Evolutionary conservation across 208 protist species (phyloP), one percentile per base, ranked within the genome.

Genomic region (Crithidia mellificae): DNA sequence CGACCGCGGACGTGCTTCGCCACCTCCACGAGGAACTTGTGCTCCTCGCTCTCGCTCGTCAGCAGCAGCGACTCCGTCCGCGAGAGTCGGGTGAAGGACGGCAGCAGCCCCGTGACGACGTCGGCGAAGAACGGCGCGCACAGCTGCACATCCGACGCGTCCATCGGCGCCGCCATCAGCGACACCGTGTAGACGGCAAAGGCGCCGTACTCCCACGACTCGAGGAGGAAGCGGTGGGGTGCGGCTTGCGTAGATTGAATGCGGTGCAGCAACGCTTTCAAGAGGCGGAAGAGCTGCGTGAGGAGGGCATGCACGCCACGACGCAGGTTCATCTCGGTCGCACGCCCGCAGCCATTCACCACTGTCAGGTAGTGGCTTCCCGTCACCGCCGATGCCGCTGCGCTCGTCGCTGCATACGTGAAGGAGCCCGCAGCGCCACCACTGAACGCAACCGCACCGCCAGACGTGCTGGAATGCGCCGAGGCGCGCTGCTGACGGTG

Each of bases 201-300:
- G 17, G 74, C 52, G 32, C 78, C 83, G 77, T 89, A 88, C 66
- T 81, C 74, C 77, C 83, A 86, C 27, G 80, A 25, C 57, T 88
- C 75, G 8, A 78, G 62, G 36, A 93, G 38, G 68, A 89, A 93
- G 54, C 73, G 72, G 52, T 91, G 80, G 38, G 84, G 77, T 24
- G 72, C 59, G 41, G 61, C 64, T 29, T 73, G 71, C 54, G 58
- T 68, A 17, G 63, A 63, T 53, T 69, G 59, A 34, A 61, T 62
- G 68, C 65, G 74, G 57, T 76, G 64, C 44, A 61, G 61, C 41
- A 74, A 55, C 77, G 57, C 74, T 52, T 70, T 73, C 32, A 94
- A 51, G 2, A 80, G 61, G 3, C 49, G 55, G 58, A 86, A 88
- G 6, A 94, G 62, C 46, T 63, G 57, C 12, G 65, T 52, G 51